Conservation (phyloP, 495 filamentous ascomycete species). For the Mytilinidion resinicola region DNA sequence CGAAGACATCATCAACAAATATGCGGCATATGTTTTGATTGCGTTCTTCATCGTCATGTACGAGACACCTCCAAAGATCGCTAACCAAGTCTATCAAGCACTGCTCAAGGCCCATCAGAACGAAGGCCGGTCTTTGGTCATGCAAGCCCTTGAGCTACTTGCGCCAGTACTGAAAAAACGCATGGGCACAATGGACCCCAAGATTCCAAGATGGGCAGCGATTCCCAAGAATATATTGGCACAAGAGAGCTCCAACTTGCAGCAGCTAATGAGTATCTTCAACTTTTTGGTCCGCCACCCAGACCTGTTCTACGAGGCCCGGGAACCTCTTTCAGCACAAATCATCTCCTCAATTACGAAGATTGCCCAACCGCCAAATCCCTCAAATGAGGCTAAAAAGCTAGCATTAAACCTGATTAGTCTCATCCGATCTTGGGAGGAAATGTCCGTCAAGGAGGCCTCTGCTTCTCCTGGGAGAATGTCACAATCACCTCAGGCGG, state of each 20-base stretch:
- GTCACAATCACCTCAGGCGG: slow-evolving; percentile 64
- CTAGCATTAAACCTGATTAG: slow-evolving; percentile 83
- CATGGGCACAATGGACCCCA: slow-evolving; percentile 46
- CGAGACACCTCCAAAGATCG: slow-evolving; percentile 93
- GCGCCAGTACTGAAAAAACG: slow-evolving; percentile 88
- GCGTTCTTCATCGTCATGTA: slow-evolving; percentile 97
- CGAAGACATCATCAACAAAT: slow-evolving; percentile 98
- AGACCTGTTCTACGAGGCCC: slow-evolving; percentile 87
- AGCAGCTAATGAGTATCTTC: slow-evolving; percentile 95
- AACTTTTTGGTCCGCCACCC: slow-evolving; percentile 91
- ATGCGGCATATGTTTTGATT: slow-evolving; percentile 94
- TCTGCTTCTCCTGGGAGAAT: slow-evolving; percentile 40
- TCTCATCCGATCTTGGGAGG: slow-evolving; percentile 89
- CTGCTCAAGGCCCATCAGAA: slow-evolving; percentile 88
- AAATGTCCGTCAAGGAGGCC: slow-evolving; percentile 53
- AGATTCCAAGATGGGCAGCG: slow-evolving; percentile 76
- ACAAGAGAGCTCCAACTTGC: slow-evolving; percentile 93
- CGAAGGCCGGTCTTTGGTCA: slow-evolving; percentile 86
- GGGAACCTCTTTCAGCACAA: slow-evolving; percentile 80
- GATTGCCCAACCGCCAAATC: slow-evolving; percentile 74
- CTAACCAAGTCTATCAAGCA: slow-evolving; percentile 85
- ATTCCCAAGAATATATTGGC: slow-evolving; percentile 85
- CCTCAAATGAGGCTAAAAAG: slow-evolving; percentile 89
- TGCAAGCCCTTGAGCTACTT: slow-evolving; percentile 87
- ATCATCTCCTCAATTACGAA: slow-evolving; percentile 87